Conservation (phyloP, 208 protist species). For the Leishmania tarentolae region DNA sequence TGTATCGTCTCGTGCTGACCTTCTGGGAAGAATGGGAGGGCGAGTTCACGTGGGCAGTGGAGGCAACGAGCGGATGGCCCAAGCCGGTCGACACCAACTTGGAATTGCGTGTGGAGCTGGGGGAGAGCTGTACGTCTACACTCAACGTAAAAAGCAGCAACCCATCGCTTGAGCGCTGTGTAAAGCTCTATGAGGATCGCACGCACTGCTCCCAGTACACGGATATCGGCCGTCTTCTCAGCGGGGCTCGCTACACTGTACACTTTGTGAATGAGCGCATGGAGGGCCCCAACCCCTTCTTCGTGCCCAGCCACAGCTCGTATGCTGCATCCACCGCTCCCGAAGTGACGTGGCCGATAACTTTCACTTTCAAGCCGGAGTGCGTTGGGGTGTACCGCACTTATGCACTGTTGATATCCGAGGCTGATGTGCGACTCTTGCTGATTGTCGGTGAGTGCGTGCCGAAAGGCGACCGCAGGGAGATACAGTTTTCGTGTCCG, state of each 20-base stretch:
- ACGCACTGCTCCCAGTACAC: constrained; percentile 34
- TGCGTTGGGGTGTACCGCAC: constrained; percentile 77
- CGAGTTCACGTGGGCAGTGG: constrained; percentile 89
- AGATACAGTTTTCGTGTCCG: constrained; percentile 87
- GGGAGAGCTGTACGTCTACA: constrained; percentile 45
- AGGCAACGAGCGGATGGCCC: constrained; percentile 62
- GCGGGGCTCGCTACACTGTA: constrained; percentile 47
- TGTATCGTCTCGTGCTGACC: constrained; percentile 72
- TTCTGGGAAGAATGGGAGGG: constrained; percentile 89
- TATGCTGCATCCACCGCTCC: constrained; percentile 20
- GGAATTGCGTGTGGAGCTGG: constrained; percentile 73
- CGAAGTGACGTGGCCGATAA: constrained; percentile 27
- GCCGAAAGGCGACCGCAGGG: constrained; percentile 64
- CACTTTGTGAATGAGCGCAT: constrained; percentile 72
- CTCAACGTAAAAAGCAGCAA: constrained; percentile 60
- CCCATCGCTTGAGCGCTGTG: constrained; percentile 62
- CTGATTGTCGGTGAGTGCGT: constrained; percentile 81
- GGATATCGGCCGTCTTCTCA: constrained; percentile 23
- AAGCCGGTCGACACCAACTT: constrained; percentile 46
- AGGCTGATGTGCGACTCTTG: constrained; percentile 87
- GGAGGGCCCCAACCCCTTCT: constrained; percentile 88
- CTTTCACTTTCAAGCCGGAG: constrained; percentile 87
- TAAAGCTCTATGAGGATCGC: constrained; percentile 77
- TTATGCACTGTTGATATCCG: constrained; percentile 79
- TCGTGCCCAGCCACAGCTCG: constrained; percentile 34